Evolutionary conservation across 192 early-diverging fungal genomes (phyloP).

Genomic region (Linnemannia zychae): DNA sequence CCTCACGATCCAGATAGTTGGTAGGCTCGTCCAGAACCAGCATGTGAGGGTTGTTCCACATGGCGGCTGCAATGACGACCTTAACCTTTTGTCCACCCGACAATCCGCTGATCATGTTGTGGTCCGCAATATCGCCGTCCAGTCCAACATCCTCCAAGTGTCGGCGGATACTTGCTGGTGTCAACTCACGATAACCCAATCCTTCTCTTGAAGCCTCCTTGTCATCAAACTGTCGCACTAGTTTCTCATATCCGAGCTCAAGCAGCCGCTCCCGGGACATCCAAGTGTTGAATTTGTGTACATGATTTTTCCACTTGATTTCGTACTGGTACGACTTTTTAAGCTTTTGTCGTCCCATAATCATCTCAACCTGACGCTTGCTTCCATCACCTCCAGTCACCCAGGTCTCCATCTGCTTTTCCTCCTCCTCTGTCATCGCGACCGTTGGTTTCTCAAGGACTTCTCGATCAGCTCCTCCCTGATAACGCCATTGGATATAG

Average conservation of each 20-base stretch:
- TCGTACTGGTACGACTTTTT: constrained; percentile 89
- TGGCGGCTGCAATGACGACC: constrained; percentile 85
- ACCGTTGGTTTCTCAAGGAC: constrained; percentile 78
- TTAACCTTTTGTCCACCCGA: constrained; percentile 91
- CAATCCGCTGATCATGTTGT: constrained; percentile 81
- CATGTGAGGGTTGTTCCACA: constrained; percentile 91
- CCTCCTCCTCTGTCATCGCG: constrained; percentile 76
- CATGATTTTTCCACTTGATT: constrained; percentile 76
- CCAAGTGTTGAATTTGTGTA: constrained; percentile 80
- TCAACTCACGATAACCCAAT: constrained; percentile 78
- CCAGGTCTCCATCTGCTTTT: constrained; percentile 71
- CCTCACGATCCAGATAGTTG: constrained; percentile 82
- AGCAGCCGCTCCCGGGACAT: constrained; percentile 76
- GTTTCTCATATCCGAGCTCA: constrained; percentile 80
- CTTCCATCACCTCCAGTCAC: constrained; percentile 65
- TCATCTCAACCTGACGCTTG: constrained; percentile 70
- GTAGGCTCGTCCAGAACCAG: constrained; percentile 79
- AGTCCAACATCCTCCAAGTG: constrained; percentile 84
- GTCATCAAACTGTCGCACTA: constrained; percentile 84
- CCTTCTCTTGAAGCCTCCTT: constrained; percentile 82
- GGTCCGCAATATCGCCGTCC: constrained; percentile 81
- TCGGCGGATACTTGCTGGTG: constrained; percentile 73
- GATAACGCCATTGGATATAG: constrained; percentile 89
- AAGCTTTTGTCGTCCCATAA: constrained; percentile 81
- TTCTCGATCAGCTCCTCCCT: constrained; percentile 84